These are phyloP conservation scores for Globisporangium perplexum DNA, from an alignment of 352 stramenopile genomes.

Conservation along the genomic window DNA sequence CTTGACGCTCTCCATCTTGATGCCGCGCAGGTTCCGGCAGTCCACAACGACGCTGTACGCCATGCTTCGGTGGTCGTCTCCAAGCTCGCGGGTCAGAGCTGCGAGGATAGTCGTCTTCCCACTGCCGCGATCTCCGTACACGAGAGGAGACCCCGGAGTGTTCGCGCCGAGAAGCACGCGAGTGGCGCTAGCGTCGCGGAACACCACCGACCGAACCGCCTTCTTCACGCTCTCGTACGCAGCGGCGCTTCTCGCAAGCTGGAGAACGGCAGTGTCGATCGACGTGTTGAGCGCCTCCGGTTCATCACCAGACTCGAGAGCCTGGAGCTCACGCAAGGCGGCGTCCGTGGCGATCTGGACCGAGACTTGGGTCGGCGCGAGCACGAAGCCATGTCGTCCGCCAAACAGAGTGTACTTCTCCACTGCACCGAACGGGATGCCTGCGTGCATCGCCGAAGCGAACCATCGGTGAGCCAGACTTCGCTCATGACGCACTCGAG, in stretches of 20 bases:
- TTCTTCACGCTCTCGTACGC: constrained; percentile 38
- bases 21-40: constrained; percentile 65
- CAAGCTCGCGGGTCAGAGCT: constrained; percentile 34
- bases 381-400: constrained; percentile 18
- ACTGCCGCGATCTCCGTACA: constrained; percentile 68
- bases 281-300: constrained; percentile 8
- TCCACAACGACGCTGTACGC: constrained; percentile 45
- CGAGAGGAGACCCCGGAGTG: constrained; percentile 50
- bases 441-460: constrained; percentile 12
- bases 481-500: not conserved
- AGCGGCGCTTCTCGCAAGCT: constrained; percentile 36
- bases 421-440: constrained; percentile 41
- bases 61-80: constrained; percentile 24
- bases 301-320: constrained; percentile 11
- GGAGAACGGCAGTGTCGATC: constrained; percentile 19
- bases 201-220: constrained; percentile 44
- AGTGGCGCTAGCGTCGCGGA: constrained; percentile 34
- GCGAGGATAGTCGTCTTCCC: constrained; percentile 75
- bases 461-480: not conserved
- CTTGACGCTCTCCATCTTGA: constrained; percentile 88
- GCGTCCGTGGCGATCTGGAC: constrained; percentile 22
- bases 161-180: constrained; percentile 57
- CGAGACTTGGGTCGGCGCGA: constrained; percentile 27
- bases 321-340: constrained; percentile 20
- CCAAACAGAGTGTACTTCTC: constrained; percentile 55